Base-by-base conservation (phyloP, 345 rosid species). In the Euphorbia pulcherrima region DNA sequence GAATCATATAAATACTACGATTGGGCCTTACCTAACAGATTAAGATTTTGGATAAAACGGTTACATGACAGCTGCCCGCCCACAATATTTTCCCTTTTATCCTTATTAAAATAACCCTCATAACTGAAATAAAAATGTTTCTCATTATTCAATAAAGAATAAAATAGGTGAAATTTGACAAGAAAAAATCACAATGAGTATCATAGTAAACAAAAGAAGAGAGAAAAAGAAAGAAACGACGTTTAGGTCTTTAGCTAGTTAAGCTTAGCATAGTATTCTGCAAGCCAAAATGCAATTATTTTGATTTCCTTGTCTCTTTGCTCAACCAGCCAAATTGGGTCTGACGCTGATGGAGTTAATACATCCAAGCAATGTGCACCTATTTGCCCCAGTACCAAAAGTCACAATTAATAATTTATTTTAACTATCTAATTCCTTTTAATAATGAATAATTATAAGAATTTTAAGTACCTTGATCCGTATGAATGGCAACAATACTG, bases 311-410 rank as follows among this genome's bases (percentile, higher is more conserved):
- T 50, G 24, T 50, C 55, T 50, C 55, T 50, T 17, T 50, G 55
- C 55, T 50, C 55, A 1, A 50, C 11, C 23, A 50, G 24, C 55
- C 55, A 50, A 0, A 5, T 23, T 14, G 40, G 62, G 16, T 57
- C 62, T 26, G 8, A 6, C 30, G 23, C 6, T 57, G 39, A 28
- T 3, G 62, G 62, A 16, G 2, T 57, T 29, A 29, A 57, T 57
- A 57, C 6, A 29, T 57, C 62, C 40, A 57, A 29, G 62, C 39
- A 57, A 28, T 57, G 62, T 26, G 62, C 62, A 57, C 62, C 62
- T 57, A 57, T 21, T 27, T 44, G 16, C 13, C 13, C 62, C n/a
- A n/a, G 17, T 57, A 3, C 28, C 61, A 57, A 55, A 50, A 18
- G 16, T 48, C 4, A 48, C n/a, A 33, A 2, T 33, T 3, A 33